Percentiles rank a stretch among this genome's conserved stretches.
Evolutionary conservation across 768 basidiomycete genomes (phyloP).

Genomic region (Russula ochroleuca): DNA sequence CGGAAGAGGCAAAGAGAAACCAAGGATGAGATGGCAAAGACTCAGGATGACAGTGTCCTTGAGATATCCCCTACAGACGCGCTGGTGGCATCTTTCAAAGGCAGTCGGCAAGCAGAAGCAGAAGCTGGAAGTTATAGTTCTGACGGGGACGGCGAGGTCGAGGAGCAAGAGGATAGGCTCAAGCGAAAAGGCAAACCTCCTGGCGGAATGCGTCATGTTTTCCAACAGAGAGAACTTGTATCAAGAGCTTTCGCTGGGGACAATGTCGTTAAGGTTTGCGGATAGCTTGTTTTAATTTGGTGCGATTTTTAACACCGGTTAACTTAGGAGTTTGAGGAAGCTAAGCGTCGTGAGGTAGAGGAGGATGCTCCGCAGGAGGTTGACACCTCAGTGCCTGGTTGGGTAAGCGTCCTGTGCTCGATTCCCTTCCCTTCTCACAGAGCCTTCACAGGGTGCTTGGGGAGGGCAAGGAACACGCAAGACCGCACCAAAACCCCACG

Average conservation of each 20-base stretch:
- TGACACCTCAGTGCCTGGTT: slow-evolving; percentile 90
- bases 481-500: slow-evolving; percentile 56
- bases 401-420: slow-evolving; percentile 54
- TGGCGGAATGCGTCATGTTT: slow-evolving; percentile 49
- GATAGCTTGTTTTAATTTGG: background rate
- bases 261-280: slow-evolving; percentile 80
- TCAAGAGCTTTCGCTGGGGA: slow-evolving; percentile 96
- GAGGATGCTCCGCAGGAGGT: slow-evolving; percentile 83
- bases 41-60: slow-evolving; percentile 68
- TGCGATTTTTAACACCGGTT: slow-evolving; percentile 11
- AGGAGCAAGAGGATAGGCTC: slow-evolving; percentile 56
- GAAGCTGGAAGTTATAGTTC: slow-evolving; percentile 37
- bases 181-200: slow-evolving; percentile 43
- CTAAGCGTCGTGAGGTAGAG: slow-evolving; percentile 77
- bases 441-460: slow-evolving; percentile 73
- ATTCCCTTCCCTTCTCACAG: background rate
- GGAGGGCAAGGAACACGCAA: slow-evolving; percentile 71
- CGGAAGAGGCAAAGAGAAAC: slow-evolving; percentile 59
- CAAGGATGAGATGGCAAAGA: slow-evolving; percentile 53
- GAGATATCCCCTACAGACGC: slow-evolving; percentile 66
- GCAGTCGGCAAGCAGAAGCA: slow-evolving; percentile 26
- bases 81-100: slow-evolving; percentile 33
- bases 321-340: slow-evolving; percentile 74
- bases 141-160: slow-evolving; percentile 62
- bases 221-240: slow-evolving; percentile 89